These are phyloP conservation scores for Colletotrichum costaricense DNA, from an alignment of 2,329 filamentous ascomycete species.

Conservation along the genomic window DNA sequence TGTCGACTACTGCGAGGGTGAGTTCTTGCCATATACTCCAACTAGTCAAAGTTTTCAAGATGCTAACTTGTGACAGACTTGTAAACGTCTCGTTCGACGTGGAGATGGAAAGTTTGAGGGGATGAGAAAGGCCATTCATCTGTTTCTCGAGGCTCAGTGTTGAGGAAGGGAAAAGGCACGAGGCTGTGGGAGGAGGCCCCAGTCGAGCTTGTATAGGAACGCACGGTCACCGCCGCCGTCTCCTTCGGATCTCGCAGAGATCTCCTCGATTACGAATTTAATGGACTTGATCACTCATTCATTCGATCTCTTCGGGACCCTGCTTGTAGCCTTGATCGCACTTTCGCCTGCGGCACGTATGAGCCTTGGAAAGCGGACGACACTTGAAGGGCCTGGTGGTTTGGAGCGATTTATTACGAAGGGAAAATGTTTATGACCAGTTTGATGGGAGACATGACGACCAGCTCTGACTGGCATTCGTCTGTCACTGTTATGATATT, in stretches of 20 bases:
- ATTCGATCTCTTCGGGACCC: background rate
- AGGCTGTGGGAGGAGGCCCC: background rate
- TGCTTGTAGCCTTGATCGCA: background rate
- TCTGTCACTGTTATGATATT: slow-evolving; percentile 17
- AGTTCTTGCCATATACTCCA: background rate
- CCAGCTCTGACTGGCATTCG: background rate
- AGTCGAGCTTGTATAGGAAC: slow-evolving; percentile 15
- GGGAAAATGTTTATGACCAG: slow-evolving; percentile 28
- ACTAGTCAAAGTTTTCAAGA: background rate
- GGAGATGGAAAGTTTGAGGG: background rate
- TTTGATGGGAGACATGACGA: background rate
- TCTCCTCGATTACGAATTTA: slow-evolving; percentile 21
- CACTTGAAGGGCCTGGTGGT: background rate
- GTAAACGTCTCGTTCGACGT: slow-evolving; percentile 14
- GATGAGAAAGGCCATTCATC: background rate
- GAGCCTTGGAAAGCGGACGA: background rate
- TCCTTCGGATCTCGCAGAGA: background rate
- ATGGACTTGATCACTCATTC: background rate
- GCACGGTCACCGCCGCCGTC: background rate
- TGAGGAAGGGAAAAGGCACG: background rate
- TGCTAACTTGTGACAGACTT: slow-evolving; percentile 19
- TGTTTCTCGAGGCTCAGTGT: slow-evolving; percentile 12
- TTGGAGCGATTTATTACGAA: slow-evolving; percentile 8
- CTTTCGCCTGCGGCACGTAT: too few relatives aligned
- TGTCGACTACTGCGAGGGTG: slow-evolving; percentile 52